Base-by-base conservation (phyloP, 805 yeast genomes). In the Huiozyma sinensis region DNA sequence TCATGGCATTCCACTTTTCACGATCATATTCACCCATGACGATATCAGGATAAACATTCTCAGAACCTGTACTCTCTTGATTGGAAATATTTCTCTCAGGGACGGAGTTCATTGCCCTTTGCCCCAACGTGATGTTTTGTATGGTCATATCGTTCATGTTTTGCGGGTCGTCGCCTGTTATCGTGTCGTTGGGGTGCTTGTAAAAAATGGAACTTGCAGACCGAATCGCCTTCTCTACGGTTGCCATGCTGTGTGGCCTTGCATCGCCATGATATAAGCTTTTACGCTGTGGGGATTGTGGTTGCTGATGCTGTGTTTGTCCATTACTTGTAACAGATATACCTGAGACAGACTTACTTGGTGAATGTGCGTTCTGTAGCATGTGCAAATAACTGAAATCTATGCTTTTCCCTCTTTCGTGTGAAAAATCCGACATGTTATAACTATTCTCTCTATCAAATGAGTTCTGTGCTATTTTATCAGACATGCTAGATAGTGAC, bases 1-100 rank as follows among this genome's bases (percentile, higher is more conserved):
- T 43, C 34, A 47, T 36, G 2, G 54, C 52, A 27, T 57, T 52
- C 66, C 66, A 60, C 44, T 60, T 58, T 43, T 63, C 67, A 37
- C 62, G 55, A 39, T 63, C 67, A 38, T 63, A 63, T 45, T 63
- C 64, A 40, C 66, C 55, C 39, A 56, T 52, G 2, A 60, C 53
- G 10, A 50, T 46, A 7, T 52, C 57, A 6, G 63, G 63, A 38
- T 58, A 57, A 9, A 43, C 30, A 7, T 51, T 47, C 8, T 47
- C 49, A 10, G 58, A 53, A 6, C 33, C 40, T 1, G 36, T 11
- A 33, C 46, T 45, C 7, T 40, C 31, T 9, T 46, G 43, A 33
- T 45, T 44, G 6, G 55, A 47, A 7, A 41, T 7, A 12, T 45
- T n/a, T 38, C 40, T 24, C 11, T 42, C n/a, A 7, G 36, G 13